Percentiles rank a stretch among this genome's conserved stretches.
phyloP scores from a whole-genome alignment of 2,329 filamentous ascomycete genomes.

The Keithomyces neogunnii region DNA sequence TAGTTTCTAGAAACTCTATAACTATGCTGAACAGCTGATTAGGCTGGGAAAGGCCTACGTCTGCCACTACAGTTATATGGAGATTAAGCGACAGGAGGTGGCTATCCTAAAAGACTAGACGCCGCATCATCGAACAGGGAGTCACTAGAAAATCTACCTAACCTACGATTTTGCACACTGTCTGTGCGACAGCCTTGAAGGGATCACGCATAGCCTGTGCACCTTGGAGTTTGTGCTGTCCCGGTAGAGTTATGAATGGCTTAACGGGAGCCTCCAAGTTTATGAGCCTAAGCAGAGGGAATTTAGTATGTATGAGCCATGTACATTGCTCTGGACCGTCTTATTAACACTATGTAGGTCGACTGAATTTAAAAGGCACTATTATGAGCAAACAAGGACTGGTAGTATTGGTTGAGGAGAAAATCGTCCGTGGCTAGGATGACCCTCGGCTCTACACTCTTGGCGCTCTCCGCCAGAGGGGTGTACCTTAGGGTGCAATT shows the following conservation, averaged over 20 bases:
- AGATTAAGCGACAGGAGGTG: slow-evolving; percentile 76
- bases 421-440: slow-evolving; percentile 77
- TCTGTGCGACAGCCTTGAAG: slow-evolving; percentile 84
- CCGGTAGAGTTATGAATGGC: slow-evolving; percentile 81
- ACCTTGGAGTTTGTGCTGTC: slow-evolving; percentile 86
- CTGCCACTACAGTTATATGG: slow-evolving; percentile 71
- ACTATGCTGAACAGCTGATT: slow-evolving; percentile 76
- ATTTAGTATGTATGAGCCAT: slow-evolving; percentile 29
- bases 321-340: neutral
- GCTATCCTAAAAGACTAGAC: slow-evolving; percentile 49
- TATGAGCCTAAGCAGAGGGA: slow-evolving; percentile 94
- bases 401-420: slow-evolving; percentile 65
- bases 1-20: slow-evolving; percentile 76
- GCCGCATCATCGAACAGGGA: slow-evolving; percentile 58
- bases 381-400: slow-evolving; percentile 83
- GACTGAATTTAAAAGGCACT: slow-evolving; percentile 66
- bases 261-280: slow-evolving; percentile 72
- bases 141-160: slow-evolving; percentile 86
- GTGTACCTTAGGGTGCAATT: slow-evolving; percentile 80
- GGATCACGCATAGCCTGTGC: slow-evolving; percentile 87
- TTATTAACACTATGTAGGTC: slow-evolving; percentile 16
- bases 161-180: slow-evolving; percentile 92
- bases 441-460: slow-evolving; percentile 86
- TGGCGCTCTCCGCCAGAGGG: slow-evolving; percentile 72
- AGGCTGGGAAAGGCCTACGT: slow-evolving; percentile 62